These are phyloP conservation scores for Apiotrichum akiyoshidainum DNA, from an alignment of 1,284 basidiomycete species.

Conservation along the genomic window DNA sequence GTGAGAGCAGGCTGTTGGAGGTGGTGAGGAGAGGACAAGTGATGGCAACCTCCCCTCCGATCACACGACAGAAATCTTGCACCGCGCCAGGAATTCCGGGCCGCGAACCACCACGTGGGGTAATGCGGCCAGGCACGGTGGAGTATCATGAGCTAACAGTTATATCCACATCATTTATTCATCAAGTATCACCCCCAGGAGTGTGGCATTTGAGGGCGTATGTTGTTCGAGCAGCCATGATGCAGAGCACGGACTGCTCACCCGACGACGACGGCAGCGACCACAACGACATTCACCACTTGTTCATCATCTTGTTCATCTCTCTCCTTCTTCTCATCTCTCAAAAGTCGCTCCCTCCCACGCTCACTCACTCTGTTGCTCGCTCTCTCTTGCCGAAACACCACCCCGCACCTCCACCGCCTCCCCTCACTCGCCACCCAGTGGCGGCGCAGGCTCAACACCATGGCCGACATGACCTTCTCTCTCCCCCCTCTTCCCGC, in stretches of 20 bases:
- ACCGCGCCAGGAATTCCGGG: too few species aligned
- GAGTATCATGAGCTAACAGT: too few species aligned
- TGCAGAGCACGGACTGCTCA: too few species aligned
- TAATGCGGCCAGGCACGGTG: too few species aligned
- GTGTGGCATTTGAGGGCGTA: background rate
- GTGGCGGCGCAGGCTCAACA: background rate
- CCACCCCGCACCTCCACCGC: background rate
- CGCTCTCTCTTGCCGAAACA: background rate
- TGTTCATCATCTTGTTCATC: too few species aligned
- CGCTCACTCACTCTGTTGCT: background rate
- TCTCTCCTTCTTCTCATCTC: background rate
- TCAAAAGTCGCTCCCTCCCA: background rate
- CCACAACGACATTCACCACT: too few species aligned
- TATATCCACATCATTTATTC: background rate
- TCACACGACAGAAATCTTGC: constrained; percentile 1
- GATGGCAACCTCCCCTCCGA: background rate
- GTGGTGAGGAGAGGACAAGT: background rate
- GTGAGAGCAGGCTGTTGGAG: background rate
- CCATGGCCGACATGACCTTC: constrained; percentile 10
- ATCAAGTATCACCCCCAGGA: background rate
- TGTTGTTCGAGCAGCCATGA: too few species aligned
- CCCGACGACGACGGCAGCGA: too few species aligned
- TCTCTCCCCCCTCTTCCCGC: constrained; percentile 20
- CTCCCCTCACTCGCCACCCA: constrained; percentile 2
- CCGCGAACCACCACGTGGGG: too few species aligned